Percentiles rank a stretch among this genome's conserved stretches.
These are phyloP conservation scores for Primulina eburnea DNA, from an alignment of 257 asterid genomes.

Conservation along the genomic window DNA sequence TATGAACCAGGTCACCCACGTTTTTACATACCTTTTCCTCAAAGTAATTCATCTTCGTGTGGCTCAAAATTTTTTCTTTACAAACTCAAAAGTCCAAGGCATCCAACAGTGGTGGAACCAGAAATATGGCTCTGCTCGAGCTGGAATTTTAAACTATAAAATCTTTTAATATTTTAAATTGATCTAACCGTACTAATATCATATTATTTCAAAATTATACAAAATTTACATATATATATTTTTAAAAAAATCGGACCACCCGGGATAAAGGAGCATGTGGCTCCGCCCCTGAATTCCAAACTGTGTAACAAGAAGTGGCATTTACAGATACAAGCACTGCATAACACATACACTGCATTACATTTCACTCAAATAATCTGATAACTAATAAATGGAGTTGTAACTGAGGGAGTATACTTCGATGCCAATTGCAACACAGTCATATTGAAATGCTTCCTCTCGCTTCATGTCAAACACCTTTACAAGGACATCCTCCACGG, in stretches of 20 bases:
- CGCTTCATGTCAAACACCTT: conserved; percentile 79
- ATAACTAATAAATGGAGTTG: conserved; percentile 7
- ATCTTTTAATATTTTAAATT: no score
- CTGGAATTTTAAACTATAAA: no score
- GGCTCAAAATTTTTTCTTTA: not conserved
- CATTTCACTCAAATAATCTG: not conserved
- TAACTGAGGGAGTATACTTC: conserved; percentile 9
- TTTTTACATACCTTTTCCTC: no score
- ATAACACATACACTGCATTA: not conserved
- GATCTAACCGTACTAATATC: no score
- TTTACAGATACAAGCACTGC: not conserved
- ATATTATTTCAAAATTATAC: no score
- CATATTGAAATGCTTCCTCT: conserved; percentile 63
- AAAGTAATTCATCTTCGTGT: not conserved
- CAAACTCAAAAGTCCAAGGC: not conserved
- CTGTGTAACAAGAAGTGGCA: not conserved
- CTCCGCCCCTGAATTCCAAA: no score
- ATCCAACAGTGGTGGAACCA: no score
- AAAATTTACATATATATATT: no score
- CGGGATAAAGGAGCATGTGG: no score
- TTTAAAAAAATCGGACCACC: no score
- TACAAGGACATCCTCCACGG: conserved; percentile 73
- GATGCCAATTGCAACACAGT: conserved; percentile 4
- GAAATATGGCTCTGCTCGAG: no score
- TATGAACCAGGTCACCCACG: no score